Evolutionary conservation across 148 eudicot genomes (phyloP), one percentile per base, ranked within the genome.

Genomic region (Rhododendron griersonianum): DNA sequence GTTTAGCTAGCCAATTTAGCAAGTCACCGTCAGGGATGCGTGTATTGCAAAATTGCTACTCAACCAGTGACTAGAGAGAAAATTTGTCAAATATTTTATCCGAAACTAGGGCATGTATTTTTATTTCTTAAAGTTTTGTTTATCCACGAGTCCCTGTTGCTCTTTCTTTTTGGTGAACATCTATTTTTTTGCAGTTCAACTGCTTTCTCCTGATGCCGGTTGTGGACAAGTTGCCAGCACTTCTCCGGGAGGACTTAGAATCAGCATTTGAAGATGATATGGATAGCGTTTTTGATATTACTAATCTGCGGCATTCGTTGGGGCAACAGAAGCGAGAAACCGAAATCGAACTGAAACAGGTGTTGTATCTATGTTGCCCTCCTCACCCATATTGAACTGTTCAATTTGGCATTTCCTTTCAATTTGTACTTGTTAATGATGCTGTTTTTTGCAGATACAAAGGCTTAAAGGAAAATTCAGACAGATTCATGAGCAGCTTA

Each of bases 191-290:
- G 91, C 90, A 96, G 99, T 96, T 93, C 94, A 96, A 96, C 83
- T 96, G 99, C 92, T 96, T 96, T 90, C 94, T 96, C 85, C 90
- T 96, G 47, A 95, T 96, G 99, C 98, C 98, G 13, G 95, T 96
- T 86, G 98, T 95, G 9, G 99, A 96, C 93, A 94, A 96, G 94
- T 88, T 96, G 87, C 99, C 98, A 78, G 95, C 96, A 86, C 95
- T 94, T 75, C 92, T 96, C 15, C 92, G 98, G 7, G 95, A 95
- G 89, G 98, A 95, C 87, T 88, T 95, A 82, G 98, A 95, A 84
- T 93, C 91, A 65, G 92, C 94, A 55, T 94, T 95, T 77, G 96
- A 93, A 84, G 93, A 94, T 88, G 91, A 95, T 86, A 85, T 92
- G 63, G 98, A 96, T 83, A 91, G 84, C 90, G 90, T 95, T 19